A percentile compares a stretch with the other conserved stretches of the same genome.
phyloP scores from a whole-genome alignment of 495 filamentous ascomycete genomes.

The Geoglossum glabrum region DNA sequence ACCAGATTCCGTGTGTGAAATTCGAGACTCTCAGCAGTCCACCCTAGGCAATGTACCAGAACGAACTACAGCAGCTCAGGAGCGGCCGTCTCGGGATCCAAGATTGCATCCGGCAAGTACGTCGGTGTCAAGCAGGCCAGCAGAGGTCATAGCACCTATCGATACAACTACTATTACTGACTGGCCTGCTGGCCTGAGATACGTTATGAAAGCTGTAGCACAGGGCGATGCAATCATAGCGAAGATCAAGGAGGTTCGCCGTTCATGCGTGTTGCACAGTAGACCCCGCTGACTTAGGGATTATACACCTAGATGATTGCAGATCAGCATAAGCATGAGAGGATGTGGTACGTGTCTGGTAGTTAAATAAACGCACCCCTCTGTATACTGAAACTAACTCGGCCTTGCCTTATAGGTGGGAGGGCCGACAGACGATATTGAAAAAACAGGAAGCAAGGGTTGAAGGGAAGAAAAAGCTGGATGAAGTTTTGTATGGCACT shows the following conservation, averaged over 20 bases:
- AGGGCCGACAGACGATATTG: slow-evolving; percentile 2
- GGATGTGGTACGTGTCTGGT: slow-evolving; percentile 1
- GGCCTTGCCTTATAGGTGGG: slow-evolving; percentile 4
- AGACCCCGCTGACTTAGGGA: not conserved
- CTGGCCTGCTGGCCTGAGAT: slow-evolving; percentile 5
- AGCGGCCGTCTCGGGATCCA: not conserved
- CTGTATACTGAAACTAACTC: not conserved
- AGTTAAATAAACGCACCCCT: not conserved
- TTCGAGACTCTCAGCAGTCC: not conserved
- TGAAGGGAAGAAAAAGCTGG: slow-evolving; percentile 8
- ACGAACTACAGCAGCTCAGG: not conserved
- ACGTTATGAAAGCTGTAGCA: slow-evolving; percentile 6
- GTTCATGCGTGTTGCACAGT: not conserved
- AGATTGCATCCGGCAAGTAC: not conserved
- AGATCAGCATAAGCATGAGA: slow-evolving; percentile 6
- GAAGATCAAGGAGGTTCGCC: slow-evolving; percentile 4
- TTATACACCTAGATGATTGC: slow-evolving; percentile 3
- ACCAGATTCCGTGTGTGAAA: slow-evolving; percentile 7
- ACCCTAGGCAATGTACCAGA: not conserved
- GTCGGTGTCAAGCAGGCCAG: not conserved
- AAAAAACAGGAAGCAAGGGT: slow-evolving; percentile 6
- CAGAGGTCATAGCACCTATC: not conserved
- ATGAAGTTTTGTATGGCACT: slow-evolving; percentile 7
- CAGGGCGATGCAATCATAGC: not conserved
- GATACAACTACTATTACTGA: slow-evolving; percentile 7